phyloP scores from a whole-genome alignment of 2,329 filamentous ascomycete genomes.

The Fusarium sp. region DNA sequence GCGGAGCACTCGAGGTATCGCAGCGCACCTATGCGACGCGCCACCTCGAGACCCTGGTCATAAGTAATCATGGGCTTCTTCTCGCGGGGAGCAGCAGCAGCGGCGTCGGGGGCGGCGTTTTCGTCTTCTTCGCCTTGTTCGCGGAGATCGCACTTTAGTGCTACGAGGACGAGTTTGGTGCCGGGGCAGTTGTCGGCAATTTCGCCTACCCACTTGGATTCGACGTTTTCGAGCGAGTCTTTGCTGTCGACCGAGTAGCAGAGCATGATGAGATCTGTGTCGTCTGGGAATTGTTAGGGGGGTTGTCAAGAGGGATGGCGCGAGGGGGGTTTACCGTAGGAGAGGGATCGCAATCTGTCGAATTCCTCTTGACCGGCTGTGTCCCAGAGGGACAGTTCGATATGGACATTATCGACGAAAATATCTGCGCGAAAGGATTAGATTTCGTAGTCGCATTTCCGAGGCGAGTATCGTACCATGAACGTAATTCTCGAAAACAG shows the following conservation, averaged over 20 bases:
- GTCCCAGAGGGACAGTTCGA: constrained; percentile 98
- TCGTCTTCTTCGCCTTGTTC: constrained; percentile 81
- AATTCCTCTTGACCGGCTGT: constrained; percentile 99
- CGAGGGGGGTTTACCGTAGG: constrained; percentile 73
- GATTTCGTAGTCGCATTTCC: neutral
- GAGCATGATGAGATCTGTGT: constrained; percentile 98
- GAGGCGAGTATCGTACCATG: constrained; percentile 72
- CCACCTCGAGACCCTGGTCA: constrained; percentile 90
- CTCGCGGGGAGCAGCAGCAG: constrained; percentile 57
- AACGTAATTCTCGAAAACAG: constrained; percentile 98
- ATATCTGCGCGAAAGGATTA: constrained; percentile 73
- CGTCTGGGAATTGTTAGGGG: constrained; percentile 58
- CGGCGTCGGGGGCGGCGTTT: constrained; percentile 51
- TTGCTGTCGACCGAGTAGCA: constrained; percentile 98
- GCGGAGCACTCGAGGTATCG: constrained; percentile 98
- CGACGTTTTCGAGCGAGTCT: constrained; percentile 97
- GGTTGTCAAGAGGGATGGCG: neutral
- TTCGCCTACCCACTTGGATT: constrained; percentile 98
- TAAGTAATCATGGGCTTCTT: constrained; percentile 85
- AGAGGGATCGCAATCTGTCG: constrained; percentile 92
- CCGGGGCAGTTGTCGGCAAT: constrained; percentile 98
- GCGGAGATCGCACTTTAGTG: constrained; percentile 94
- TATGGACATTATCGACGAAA: constrained; percentile 96
- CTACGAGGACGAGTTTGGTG: constrained; percentile 93
- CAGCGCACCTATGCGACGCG: constrained; percentile 89